Evolutionary conservation across 176 grass and related monocot species (phyloP).

Genomic region (Musa beccarii): DNA sequence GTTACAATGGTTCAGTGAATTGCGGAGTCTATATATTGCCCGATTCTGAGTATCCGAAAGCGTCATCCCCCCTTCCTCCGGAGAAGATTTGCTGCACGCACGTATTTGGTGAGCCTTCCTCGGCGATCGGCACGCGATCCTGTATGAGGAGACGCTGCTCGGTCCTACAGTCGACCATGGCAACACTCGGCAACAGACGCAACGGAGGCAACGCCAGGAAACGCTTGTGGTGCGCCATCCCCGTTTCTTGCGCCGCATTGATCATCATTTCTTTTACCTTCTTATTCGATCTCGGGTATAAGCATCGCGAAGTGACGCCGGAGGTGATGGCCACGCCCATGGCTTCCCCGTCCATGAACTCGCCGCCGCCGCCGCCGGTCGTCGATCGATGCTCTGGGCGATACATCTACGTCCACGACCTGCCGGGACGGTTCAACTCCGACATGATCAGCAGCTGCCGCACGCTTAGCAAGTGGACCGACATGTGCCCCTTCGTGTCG

Average conservation of each 20-base stretch:
- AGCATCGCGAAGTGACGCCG: too few species aligned
- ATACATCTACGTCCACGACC: constrained; percentile 45
- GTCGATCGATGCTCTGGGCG: constrained; percentile 32
- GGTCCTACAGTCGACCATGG: not conserved
- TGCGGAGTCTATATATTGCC: too few species aligned
- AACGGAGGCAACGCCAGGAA: constrained; percentile 1
- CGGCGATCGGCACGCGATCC: not conserved
- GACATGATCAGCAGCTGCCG: constrained; percentile 23
- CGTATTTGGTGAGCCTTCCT: not conserved
- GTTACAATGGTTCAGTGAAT: too few species aligned
- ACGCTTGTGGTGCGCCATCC: constrained; percentile 22
- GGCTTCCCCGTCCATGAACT: not conserved
- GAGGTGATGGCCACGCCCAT: not conserved
- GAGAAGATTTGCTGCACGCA: not conserved
- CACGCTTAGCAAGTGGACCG: constrained; percentile 24
- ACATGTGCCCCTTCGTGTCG: constrained; percentile 24
- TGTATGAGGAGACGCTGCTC: constrained; percentile 20
- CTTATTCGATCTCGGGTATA: not conserved
- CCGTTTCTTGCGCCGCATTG: constrained; percentile 26
- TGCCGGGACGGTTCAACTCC: constrained; percentile 21
- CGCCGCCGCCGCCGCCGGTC: not conserved
- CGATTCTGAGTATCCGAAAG: not conserved
- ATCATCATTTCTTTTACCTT: constrained; percentile 21
- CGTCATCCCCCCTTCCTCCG: not conserved
- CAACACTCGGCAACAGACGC: constrained; percentile 6